A percentile compares a stretch with the other conserved stretches of the same genome.
These are phyloP conservation scores for Penicillium hesseltinei DNA, from an alignment of 2,329 filamentous ascomycete genomes.

Conservation along the genomic window DNA sequence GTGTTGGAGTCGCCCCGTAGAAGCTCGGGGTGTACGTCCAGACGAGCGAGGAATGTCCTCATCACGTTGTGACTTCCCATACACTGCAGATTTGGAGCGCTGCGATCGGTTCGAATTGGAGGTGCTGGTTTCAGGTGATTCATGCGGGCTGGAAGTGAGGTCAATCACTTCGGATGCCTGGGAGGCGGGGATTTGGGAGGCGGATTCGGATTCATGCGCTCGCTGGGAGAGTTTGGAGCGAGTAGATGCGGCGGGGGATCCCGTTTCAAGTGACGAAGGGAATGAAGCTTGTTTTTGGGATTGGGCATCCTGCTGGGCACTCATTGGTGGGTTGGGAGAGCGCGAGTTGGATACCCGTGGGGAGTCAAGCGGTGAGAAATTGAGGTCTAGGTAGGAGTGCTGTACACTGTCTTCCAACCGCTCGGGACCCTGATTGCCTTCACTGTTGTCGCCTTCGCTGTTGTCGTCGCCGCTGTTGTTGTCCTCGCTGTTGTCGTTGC, in stretches of 20 bases:
- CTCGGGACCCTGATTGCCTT: slow-evolving; percentile 1
- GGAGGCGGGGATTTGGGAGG: slow-evolving; percentile 11
- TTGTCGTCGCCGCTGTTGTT: neutral
- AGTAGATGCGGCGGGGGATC: slow-evolving; percentile 11
- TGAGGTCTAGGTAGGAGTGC: slow-evolving; percentile 15
- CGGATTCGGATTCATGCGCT: neutral
- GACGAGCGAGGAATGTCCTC: slow-evolving; percentile 15
- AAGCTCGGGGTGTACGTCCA: slow-evolving; percentile 21
- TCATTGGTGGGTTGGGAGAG: slow-evolving; percentile 14
- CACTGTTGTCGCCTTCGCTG: neutral
- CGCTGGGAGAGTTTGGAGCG: slow-evolving; percentile 11
- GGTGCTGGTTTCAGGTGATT: neutral
- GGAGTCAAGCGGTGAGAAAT: slow-evolving; percentile 10
- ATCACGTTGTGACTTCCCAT: neutral
- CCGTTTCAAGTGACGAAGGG: neutral
- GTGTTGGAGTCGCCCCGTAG: slow-evolving; percentile 16
- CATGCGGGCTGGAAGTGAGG: slow-evolving; percentile 13
- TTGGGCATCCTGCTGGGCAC: slow-evolving; percentile 10
- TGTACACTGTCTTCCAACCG: slow-evolving; percentile 12
- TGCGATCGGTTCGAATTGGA: neutral
- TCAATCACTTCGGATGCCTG: slow-evolving; percentile 21
- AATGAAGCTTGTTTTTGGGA: slow-evolving; percentile 5
- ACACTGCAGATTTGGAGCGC: neutral
- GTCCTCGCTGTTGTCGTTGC: neutral
- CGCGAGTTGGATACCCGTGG: slow-evolving; percentile 8